These are phyloP conservation scores for Candida rishiriensis DNA, from an alignment of 805 yeast genomes.

Conservation along the genomic window DNA sequence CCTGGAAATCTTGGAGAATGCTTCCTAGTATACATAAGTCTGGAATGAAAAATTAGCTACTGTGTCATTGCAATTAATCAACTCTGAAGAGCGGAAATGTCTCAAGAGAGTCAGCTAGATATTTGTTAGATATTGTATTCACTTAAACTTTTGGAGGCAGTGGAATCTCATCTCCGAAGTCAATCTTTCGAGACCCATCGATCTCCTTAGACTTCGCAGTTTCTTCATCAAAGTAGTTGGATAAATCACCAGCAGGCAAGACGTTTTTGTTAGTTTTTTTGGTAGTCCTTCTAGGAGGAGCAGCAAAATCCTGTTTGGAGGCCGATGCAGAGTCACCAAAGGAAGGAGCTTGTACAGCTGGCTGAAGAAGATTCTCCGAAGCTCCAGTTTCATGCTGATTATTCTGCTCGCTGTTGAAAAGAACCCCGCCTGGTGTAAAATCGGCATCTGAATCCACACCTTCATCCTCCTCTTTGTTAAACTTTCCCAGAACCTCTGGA, in stretches of 20 bases:
- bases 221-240: conserved; percentile 39
- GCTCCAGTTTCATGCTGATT: conserved; percentile 5
- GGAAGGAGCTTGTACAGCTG: conserved; percentile 22
- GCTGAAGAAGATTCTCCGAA: conserved; percentile 14
- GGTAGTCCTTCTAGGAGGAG: conserved; percentile 10
- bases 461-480: conserved; percentile 3
- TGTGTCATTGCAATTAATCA: no score
- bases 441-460: conserved; percentile 16
- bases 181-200: conserved; percentile 29
- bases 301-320: background rate
- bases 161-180: conserved; percentile 23
- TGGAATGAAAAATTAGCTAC: no score
- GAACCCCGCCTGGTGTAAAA: conserved; percentile 22
- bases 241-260: conserved; percentile 23
- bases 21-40: no score
- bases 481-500: conserved; percentile 63
- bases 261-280: conserved; percentile 12
- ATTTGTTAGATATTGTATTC: no score
- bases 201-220: conserved; percentile 35
- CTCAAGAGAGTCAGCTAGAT: no score
- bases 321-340: conserved; percentile 6
- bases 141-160: conserved; percentile 30
- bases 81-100: no score
- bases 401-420: conserved; percentile 11
- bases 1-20: no score